phyloP scores from a whole-genome alignment of 345 rosid species.

The Pistacia atlantica region DNA sequence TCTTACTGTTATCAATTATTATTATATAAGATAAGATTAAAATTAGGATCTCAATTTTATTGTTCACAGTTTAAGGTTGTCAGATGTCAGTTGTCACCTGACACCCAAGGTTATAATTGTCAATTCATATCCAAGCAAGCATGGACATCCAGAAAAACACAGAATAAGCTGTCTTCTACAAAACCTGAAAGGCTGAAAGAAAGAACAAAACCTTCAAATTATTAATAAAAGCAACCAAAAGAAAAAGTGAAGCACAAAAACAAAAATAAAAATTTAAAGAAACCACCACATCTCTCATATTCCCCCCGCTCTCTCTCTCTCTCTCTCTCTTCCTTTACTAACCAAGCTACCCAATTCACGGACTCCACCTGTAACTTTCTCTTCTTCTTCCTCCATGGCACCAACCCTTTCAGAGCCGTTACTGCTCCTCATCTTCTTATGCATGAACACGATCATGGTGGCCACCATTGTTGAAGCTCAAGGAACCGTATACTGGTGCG shows the following conservation, averaged over 20 bases:
- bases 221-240: slow-evolving; percentile 5
- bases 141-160: no score
- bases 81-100: no score
- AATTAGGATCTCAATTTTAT: no score
- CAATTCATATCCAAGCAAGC: no score
- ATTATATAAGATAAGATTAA: no score
- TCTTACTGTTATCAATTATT: no score
- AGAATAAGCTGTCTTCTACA: background rate
- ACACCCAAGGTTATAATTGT: no score
- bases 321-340: slow-evolving; percentile 24
- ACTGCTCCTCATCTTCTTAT: background rate
- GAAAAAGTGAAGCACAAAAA: background rate
- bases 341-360: slow-evolving; percentile 2
- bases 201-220: background rate
- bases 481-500: slow-evolving; percentile 59
- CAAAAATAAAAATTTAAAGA: background rate
- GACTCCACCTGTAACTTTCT: slow-evolving; percentile 21
- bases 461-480: background rate
- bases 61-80: no score
- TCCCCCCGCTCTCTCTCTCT: slow-evolving; percentile 20
- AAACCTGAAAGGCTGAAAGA: no score
- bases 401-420: background rate
- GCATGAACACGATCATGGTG: background rate
- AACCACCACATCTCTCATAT: slow-evolving; percentile 20
- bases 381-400: slow-evolving; percentile 29